Evolutionary conservation across 106 monocot genomes (phyloP).

Genomic region (Dendrobium catenatum): DNA sequence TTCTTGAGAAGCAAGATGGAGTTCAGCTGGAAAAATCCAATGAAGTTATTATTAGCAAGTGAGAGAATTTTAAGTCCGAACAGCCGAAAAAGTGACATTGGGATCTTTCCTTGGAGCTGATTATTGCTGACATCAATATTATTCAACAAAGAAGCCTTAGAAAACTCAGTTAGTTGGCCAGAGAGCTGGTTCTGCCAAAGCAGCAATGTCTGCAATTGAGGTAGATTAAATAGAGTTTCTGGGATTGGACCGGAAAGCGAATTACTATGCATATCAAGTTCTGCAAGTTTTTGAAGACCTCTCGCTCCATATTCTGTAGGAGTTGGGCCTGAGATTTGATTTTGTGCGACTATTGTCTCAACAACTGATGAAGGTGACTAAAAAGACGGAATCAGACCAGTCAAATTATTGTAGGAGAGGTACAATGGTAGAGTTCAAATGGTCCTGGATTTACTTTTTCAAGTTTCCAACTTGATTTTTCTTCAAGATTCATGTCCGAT

Average conservation of each 20-base stretch:
- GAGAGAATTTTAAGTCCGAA: not conserved
- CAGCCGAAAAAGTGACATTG: constrained; percentile 26
- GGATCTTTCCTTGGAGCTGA: constrained; percentile 39
- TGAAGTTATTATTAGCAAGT: constrained; percentile 23
- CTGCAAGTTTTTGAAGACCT: constrained; percentile 19
- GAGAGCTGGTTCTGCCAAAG: constrained; percentile 37
- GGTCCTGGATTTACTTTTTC: too few relatives aligned
- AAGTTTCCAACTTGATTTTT: too few relatives aligned
- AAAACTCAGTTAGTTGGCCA: constrained; percentile 18
- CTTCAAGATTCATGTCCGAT: too few relatives aligned
- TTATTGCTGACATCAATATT: constrained; percentile 47
- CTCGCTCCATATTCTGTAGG: not conserved
- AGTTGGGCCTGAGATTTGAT: too few relatives aligned
- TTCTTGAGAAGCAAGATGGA: constrained; percentile 26
- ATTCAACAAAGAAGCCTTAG: constrained; percentile 15
- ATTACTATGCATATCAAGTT: constrained; percentile 42
- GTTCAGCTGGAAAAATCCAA: constrained; percentile 33
- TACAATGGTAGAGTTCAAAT: constrained; percentile 18
- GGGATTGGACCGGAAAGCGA: constrained; percentile 39
- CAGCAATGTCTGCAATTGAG: constrained; percentile 24
- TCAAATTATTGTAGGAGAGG: constrained; percentile 52
- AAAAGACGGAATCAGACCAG: constrained; percentile 29
- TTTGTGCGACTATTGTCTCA: too few relatives aligned
- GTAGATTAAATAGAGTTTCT: constrained; percentile 34
- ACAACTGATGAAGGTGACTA: not conserved